Conservation (phyloP, 2,329 filamentous ascomycete genomes). For the Trichoderma atroviride region DNA sequence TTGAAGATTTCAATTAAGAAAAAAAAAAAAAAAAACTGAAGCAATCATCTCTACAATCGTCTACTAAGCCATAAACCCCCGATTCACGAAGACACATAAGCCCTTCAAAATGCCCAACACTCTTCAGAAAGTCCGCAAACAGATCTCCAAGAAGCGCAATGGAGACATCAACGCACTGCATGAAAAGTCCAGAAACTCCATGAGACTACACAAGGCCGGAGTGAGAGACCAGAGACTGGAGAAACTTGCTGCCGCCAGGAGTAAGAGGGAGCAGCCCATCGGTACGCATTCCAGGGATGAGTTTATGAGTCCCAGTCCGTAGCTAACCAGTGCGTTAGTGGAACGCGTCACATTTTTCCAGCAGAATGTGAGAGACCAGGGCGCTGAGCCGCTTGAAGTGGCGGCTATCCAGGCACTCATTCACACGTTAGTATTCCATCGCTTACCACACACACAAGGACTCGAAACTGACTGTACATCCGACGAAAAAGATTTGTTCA, state of each 20-base stretch:
- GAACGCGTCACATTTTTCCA: conserved; percentile 65
- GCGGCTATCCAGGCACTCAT: conserved; percentile 64
- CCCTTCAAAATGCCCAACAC: conserved; percentile 69
- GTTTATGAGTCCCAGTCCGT: background rate
- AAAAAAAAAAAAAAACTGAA: background rate
- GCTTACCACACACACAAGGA: conserved; percentile 18
- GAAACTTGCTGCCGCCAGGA: conserved; percentile 68
- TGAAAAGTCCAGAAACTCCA: conserved; percentile 84
- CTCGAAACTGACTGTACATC: conserved; percentile 34
- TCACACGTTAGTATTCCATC: conserved; percentile 52
- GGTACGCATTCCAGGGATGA: conserved; percentile 50
- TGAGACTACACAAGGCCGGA: conserved; percentile 76
- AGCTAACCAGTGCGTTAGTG: conserved; percentile 27
- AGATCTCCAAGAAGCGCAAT: conserved; percentile 84
- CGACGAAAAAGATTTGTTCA: conserved; percentile 57
- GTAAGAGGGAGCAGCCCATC: conserved; percentile 74
- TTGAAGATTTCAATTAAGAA: background rate
- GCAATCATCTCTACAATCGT: background rate
- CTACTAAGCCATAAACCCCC: background rate
- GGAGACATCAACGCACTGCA: conserved; percentile 75
- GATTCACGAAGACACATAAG: background rate
- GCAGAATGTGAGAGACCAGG: conserved; percentile 58
- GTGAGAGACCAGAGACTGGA: conserved; percentile 81
- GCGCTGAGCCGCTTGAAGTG: conserved; percentile 51
- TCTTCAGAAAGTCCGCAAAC: conserved; percentile 82